Evolutionary conservation across 1,139 yeast genomes (phyloP).

Genomic region (Debaryomycetaceae sp.): DNA sequence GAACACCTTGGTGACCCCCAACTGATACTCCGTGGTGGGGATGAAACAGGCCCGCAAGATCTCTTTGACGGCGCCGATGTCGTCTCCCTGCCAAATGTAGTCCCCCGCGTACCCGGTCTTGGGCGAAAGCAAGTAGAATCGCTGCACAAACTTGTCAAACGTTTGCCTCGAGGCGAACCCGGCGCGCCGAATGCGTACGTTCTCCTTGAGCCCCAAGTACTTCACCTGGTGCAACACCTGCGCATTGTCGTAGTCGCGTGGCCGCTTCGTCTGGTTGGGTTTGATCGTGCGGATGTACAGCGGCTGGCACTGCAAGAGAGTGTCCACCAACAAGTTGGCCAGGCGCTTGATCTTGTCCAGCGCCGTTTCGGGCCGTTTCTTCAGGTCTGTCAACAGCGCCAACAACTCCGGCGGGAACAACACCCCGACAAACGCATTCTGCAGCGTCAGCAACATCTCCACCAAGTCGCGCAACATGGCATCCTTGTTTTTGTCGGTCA

Average conservation of each 20-base stretch:
- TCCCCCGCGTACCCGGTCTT: slow-evolving; percentile 98
- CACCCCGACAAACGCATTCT: slow-evolving; percentile 57
- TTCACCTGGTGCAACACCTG: slow-evolving; percentile 96
- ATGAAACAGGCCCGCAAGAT: slow-evolving; percentile 79
- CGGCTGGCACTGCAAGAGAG: slow-evolving; percentile 85
- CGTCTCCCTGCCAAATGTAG: slow-evolving; percentile 90
- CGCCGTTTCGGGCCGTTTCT: slow-evolving; percentile 93
- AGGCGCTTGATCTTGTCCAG: slow-evolving; percentile 90
- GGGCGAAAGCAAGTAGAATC: slow-evolving; percentile 84
- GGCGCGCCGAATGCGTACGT: slow-evolving; percentile 96
- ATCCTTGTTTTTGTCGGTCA: slow-evolving; percentile 98
- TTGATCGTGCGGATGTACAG: slow-evolving; percentile 97
- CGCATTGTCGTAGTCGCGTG: slow-evolving; percentile 81
- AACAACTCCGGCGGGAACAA: slow-evolving; percentile 69
- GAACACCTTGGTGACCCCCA: slow-evolving; percentile 93
- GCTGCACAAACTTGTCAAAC: slow-evolving; percentile 94
- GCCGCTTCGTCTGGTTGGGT: slow-evolving; percentile 91
- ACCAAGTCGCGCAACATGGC: slow-evolving; percentile 85
- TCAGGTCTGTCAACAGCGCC: slow-evolving; percentile 64
- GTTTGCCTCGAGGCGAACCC: slow-evolving; percentile 98
- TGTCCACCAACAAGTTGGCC: slow-evolving; percentile 87
- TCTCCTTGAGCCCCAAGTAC: slow-evolving; percentile 93
- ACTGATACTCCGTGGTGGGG: slow-evolving; percentile 77
- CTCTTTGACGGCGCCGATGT: slow-evolving; percentile 72
- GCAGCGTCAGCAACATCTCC: slow-evolving; percentile 70